phyloP scores from a whole-genome alignment of 192 early-diverging fungal species.

The Mortierella alpina region DNA sequence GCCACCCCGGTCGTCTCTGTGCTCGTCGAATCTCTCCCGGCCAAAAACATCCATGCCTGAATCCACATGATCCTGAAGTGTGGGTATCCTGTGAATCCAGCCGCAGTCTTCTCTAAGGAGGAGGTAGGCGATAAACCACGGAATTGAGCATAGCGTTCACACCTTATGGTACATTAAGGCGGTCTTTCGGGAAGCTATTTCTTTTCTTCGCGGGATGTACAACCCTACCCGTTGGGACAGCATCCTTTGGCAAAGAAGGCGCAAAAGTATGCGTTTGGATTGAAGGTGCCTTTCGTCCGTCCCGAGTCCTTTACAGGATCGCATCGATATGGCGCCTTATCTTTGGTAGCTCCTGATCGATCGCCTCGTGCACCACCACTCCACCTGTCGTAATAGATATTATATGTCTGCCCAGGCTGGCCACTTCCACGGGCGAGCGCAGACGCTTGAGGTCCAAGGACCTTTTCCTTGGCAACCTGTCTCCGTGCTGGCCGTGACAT shows the following conservation, averaged over 20 bases:
- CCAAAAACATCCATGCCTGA: conserved; percentile 85
- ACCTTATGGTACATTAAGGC: too few species aligned
- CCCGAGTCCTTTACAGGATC: conserved; percentile 75
- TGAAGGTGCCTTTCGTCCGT: conserved; percentile 70
- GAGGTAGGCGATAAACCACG: neutral
- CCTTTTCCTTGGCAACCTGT: conserved; percentile 39
- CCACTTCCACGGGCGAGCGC: conserved; percentile 3
- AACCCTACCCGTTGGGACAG: conserved; percentile 75
- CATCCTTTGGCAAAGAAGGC: conserved; percentile 86
- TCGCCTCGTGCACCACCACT: conserved; percentile 19
- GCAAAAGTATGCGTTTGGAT: conserved; percentile 78
- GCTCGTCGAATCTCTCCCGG: conserved; percentile 76
- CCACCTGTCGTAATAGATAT: conserved; percentile 58
- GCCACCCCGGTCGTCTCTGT: conserved; percentile 66
- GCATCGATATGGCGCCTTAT: conserved; percentile 72
- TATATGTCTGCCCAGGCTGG: conserved; percentile 48
- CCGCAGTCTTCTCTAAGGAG: conserved; percentile 52
- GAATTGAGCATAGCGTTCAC: too few species aligned
- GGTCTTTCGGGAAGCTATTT: too few species aligned
- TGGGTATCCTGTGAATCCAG: conserved; percentile 66
- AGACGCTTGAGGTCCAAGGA: conserved; percentile 25
- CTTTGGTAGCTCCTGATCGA: conserved; percentile 20
- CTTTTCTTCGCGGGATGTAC: neutral
- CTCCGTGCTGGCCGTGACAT: conserved; percentile 37
- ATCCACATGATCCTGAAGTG: conserved; percentile 58